Evolutionary conservation across 352 stramenopile species (phyloP), one percentile per base, ranked within the genome.

Genomic region (Phytophthora tentaculata): DNA sequence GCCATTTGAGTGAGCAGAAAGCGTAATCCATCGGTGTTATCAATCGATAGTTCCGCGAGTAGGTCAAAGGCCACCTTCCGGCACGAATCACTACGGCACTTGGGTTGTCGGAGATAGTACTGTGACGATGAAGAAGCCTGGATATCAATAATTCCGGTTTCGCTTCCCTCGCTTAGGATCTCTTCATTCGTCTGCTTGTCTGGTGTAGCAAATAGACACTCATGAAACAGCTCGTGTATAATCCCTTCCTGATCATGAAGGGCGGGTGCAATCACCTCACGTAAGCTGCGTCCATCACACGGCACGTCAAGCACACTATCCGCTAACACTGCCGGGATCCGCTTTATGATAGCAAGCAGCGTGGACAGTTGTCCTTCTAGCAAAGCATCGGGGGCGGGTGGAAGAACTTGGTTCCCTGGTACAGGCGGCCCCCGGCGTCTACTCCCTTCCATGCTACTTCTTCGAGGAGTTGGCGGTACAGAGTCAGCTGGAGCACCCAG

Each of bases 101-200:
- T 96, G 0, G 87, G 86, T 51, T 94, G 84, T 32, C 83, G 85
- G 10, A 95, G 64, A 62, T 89, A 93, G 39, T 91, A 92, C 28
- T 91, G 83, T 3, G 82, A 85, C 6, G 80, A 89, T 23, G 75
- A 65, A 51, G 65, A 68, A 20, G 69, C 54, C 17, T 64, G 65
- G 12, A 48, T 58, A 56, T 67, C 47, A 56, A 54, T 24, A 35
- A 29, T n/a, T 10, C n/a, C 47, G 5, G 23, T n/a, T 56, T 69
- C 64, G 22, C 20, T 74, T 52, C 32, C 39, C 44, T 56, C 64
- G 48, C 41, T 67, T 50, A 56, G 24, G 45, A 24, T 28, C 6
- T 74, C 60, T 56, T 45, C 69, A 9, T 49, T 77, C 28, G 51
- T 71, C 60, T 66, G 51, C 32, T 67, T 67, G 48, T 77, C 68